phyloP scores from a whole-genome alignment of 495 filamentous ascomycete genomes.

The Penicillium chermesinum region DNA sequence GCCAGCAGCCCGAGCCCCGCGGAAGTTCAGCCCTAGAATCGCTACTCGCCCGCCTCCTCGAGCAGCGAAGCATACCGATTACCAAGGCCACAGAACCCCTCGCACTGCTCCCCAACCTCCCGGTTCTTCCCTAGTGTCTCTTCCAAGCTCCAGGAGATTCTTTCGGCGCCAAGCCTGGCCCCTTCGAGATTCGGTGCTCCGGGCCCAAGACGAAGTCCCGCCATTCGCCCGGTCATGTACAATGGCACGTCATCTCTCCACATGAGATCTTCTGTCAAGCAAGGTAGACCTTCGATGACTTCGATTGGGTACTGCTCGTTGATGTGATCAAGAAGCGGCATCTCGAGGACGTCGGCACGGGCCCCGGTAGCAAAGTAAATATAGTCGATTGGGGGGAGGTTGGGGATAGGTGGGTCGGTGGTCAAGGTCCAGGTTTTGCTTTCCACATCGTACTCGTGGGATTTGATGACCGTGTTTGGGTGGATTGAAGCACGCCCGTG shows the following conservation, averaged over 20 bases:
- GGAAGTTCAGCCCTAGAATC: slow-evolving; percentile 4
- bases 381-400: slow-evolving; percentile 53
- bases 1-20: not conserved
- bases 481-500: slow-evolving; percentile 42
- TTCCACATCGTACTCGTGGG: slow-evolving; percentile 27
- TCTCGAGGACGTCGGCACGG: slow-evolving; percentile 42
- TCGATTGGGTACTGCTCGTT: slow-evolving; percentile 49
- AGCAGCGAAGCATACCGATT: slow-evolving; percentile 30
- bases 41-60: slow-evolving; percentile 9
- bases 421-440: slow-evolving; percentile 46
- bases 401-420: slow-evolving; percentile 44
- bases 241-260: slow-evolving; percentile 57
- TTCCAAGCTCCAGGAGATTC: slow-evolving; percentile 55
- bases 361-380: slow-evolving; percentile 62
- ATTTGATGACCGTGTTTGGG: slow-evolving; percentile 42
- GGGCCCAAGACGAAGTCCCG: slow-evolving; percentile 53
- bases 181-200: slow-evolving; percentile 59
- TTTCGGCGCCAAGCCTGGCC: slow-evolving; percentile 57
- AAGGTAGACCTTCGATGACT: slow-evolving; percentile 50
- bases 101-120: slow-evolving; percentile 21
- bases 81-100: slow-evolving; percentile 30
- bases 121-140: slow-evolving; percentile 37
- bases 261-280: slow-evolving; percentile 58
- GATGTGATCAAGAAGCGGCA: slow-evolving; percentile 48
- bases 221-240: slow-evolving; percentile 57